These are phyloP conservation scores for Ehretia macrophylla DNA, from an alignment of 257 asterid species.

Conservation along the genomic window DNA sequence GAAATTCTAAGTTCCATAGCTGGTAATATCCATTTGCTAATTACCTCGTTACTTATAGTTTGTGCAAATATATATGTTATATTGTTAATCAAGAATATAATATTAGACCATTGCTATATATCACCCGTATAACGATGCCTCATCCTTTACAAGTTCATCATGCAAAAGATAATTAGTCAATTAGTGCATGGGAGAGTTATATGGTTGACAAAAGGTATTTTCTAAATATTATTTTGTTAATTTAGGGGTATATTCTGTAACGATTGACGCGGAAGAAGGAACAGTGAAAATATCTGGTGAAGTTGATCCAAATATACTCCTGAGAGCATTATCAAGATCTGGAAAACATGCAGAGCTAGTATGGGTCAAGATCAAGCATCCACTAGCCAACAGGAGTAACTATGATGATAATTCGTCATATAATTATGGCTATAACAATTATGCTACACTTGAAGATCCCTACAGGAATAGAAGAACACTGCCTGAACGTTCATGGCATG, in stretches of 20 bases:
- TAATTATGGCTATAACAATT: slow-evolving; percentile 1
- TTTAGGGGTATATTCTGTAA: too few relatives aligned
- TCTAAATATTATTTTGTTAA: too few relatives aligned
- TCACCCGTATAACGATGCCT: too few relatives aligned
- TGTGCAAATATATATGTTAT: too few relatives aligned
- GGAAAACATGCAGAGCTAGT: slow-evolving; percentile 35
- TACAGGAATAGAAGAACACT: background rate
- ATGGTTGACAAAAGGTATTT: too few relatives aligned
- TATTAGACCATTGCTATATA: too few relatives aligned
- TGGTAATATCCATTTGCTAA: slow-evolving; percentile 18
- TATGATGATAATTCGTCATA: background rate
- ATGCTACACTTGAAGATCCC: background rate
- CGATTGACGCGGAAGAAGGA: too few relatives aligned
- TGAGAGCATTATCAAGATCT: slow-evolving; percentile 33
- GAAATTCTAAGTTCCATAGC: slow-evolving; percentile 33
- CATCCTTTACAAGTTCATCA: background rate
- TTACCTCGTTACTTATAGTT: too few relatives aligned
- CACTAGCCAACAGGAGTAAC: slow-evolving; percentile 12
- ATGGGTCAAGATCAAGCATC: slow-evolving; percentile 38
- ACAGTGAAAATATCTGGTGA: too few relatives aligned
- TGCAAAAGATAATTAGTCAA: background rate
- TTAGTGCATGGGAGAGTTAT: too few relatives aligned
- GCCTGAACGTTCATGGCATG: slow-evolving; percentile 4
- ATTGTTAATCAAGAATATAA: too few relatives aligned
- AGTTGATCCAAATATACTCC: background rate